A percentile compares a stretch with the other conserved stretches of the same genome.
These are phyloP conservation scores for Candida tetrigidarum DNA, from an alignment of 1,139 yeast genomes.

Conservation along the genomic window DNA sequence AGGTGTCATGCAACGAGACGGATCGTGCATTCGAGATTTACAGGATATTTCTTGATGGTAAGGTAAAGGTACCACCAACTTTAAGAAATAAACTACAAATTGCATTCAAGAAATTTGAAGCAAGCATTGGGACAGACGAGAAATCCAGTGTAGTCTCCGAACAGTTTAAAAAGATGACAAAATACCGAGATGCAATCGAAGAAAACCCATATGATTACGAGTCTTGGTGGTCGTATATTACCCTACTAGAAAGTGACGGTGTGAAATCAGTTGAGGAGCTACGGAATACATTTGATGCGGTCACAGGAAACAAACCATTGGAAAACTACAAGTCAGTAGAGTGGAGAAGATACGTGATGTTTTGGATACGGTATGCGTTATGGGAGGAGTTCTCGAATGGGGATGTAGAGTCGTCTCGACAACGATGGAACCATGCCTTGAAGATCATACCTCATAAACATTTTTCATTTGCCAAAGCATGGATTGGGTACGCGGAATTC, in stretches of 20 bases:
- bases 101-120: constrained; percentile 60
- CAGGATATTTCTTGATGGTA: constrained; percentile 45
- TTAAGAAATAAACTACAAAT: constrained; percentile 47
- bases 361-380: constrained; percentile 72
- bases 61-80: constrained; percentile 41
- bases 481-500: constrained; percentile 76
- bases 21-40: constrained; percentile 73
- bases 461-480: constrained; percentile 72
- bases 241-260: constrained; percentile 36
- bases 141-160: not conserved
- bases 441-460: constrained; percentile 56
- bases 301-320: constrained; percentile 41
- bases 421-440: constrained; percentile 53
- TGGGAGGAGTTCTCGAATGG: constrained; percentile 59
- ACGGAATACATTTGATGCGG: constrained; percentile 42
- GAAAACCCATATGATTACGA: constrained; percentile 65
- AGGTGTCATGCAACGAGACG: constrained; percentile 59
- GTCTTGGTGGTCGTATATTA: constrained; percentile 79
- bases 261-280: constrained; percentile 20
- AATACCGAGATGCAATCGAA: constrained; percentile 31
- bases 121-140: not conserved
- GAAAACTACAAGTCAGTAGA: constrained; percentile 38
- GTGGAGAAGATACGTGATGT: constrained; percentile 72
- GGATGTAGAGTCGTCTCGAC: constrained; percentile 51
- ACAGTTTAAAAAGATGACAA: not conserved